Evolutionary conservation across 2,329 filamentous ascomycete genomes (phyloP), one percentile per base, ranked within the genome.

Genomic region (Mollisiaceae sp.): DNA sequence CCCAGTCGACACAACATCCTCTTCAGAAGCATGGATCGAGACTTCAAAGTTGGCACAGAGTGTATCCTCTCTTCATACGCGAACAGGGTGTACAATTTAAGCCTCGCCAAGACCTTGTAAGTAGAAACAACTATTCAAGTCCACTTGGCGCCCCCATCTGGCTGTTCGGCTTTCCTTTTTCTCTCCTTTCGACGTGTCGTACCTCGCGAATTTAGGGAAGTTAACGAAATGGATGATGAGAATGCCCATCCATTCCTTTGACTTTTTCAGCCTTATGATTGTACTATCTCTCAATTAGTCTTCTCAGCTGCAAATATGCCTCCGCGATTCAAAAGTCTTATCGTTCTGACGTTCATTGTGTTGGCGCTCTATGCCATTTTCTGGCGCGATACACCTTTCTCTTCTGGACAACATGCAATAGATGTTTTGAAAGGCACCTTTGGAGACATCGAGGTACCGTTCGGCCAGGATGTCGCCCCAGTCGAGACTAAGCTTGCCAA

Each of bases 311-410:
- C 38, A 12, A 64, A 39, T 12, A 69, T 69, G 68, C 63, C 57
- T 32, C 62, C 54, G n/a, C 63, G 65, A 52, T 62, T 66, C 20
- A 66, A 60, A 38, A 45, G 65, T 41, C 41, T 55, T 15, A 36
- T 59, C 2, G 64, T 64, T 9, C 43, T 68, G 11, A 62, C 64
- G n/a, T 69, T 66, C 43, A 50, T 62, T 35, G 36, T 66, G 4
- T 45, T 69, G 14, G 54, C 59, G 15, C n/a, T 67, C 8, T 70
- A 65, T 36, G 20, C 66, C 14, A 36, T 68, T 18, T 64, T 65
- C 57, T 67, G 62, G 62, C 58, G 55, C 38, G 65, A 65, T 52
- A 59, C 20, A n/a, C 60, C 60, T 15, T 64, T 67, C 18, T 35
- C 20, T 0, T 60, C 47, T 27, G 59, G 43, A 11, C 61, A 64